Conservation (phyloP, 164 flowering plant species). For the Amborella trichopoda region DNA sequence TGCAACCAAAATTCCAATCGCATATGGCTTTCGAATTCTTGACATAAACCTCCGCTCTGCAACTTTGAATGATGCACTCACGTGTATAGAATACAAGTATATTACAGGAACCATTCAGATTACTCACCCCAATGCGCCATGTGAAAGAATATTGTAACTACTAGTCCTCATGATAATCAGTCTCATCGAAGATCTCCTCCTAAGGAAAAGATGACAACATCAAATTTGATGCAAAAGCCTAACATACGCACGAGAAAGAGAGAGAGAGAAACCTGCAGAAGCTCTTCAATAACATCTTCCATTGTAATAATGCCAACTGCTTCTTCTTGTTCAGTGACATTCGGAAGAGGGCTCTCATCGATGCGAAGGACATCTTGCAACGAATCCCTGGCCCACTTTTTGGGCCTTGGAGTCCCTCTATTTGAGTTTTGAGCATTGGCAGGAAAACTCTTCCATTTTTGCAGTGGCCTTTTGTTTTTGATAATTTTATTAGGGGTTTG, state of each 20-base stretch:
- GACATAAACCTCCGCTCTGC: no score
- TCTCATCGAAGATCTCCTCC: constrained; percentile 50
- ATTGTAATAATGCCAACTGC: constrained; percentile 89
- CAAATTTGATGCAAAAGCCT: background rate
- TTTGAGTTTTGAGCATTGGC: constrained; percentile 24
- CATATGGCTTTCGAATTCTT: no score
- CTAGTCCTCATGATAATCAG: constrained; percentile 26
- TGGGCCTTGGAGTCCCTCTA: constrained; percentile 39
- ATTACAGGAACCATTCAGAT: no score
- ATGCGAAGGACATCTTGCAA: constrained; percentile 62
- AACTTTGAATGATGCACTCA: no score
- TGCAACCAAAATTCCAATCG: no score
- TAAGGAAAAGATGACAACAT: constrained; percentile 1
- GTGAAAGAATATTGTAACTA: no score
- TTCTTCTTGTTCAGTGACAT: constrained; percentile 66
- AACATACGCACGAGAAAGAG: background rate
- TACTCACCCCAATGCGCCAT: no score
- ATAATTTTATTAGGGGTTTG: constrained; percentile 44
- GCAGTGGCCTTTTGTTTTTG: constrained; percentile 36
- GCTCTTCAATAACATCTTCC: constrained; percentile 52
- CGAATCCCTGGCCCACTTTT: constrained; percentile 70
- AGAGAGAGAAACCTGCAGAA: constrained; percentile 61
- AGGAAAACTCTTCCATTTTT: constrained; percentile 84
- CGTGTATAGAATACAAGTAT: no score
- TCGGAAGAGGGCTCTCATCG: constrained; percentile 57